Base-by-base conservation (phyloP, 73 alveolate species). In the Paramecium octaurelia region DNA sequence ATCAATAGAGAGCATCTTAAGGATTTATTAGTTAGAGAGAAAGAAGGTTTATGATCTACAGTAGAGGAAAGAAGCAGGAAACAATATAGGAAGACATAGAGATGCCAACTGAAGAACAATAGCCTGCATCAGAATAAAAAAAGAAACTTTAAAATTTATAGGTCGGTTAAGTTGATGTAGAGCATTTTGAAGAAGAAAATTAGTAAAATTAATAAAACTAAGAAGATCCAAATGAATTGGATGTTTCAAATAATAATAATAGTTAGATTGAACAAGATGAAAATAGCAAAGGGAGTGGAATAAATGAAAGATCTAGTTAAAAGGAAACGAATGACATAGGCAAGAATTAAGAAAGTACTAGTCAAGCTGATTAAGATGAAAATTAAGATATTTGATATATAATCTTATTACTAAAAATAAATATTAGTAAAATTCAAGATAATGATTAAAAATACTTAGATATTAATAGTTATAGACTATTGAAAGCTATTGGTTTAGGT, bases 11-110 rank as follows among this genome's bases (percentile, higher is more conserved):
- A 36, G 10, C 40, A 8, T 44, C 42, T 36, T 10, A 75, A 75
- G 88, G 88, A 18, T 75, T 75, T 44, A 75, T 75, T 21, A 75
- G 88, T 75, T 36, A 75, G 16, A 34, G 88, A 75, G 88, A 75
- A 18, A 75, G 60, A 44, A 2, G 48, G 38, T 75, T 75, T 75
- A 36, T 34, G 35, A 34, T 36, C 20, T 38, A 75, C 16, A 36
- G 38, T 5, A 29, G 88, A 75, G 88, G 69, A 16, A 75, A 75
- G 36, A 75, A 75, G n/a, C n/a, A 75, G 18, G 88, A 75, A 8
- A 75, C 88, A 14, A 75, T 75, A 21, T 29, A 75, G 12, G 88
- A 75, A 36, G 88, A 34, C 38, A 75, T 36, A 36, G 88, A 75
- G 14, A 21, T 75, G 31, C 88, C 88, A 6, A 75, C 88, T 14